Conservation (phyloP, 768 basidiomycete genomes). For the Phlebiopsis gigantea region DNA sequence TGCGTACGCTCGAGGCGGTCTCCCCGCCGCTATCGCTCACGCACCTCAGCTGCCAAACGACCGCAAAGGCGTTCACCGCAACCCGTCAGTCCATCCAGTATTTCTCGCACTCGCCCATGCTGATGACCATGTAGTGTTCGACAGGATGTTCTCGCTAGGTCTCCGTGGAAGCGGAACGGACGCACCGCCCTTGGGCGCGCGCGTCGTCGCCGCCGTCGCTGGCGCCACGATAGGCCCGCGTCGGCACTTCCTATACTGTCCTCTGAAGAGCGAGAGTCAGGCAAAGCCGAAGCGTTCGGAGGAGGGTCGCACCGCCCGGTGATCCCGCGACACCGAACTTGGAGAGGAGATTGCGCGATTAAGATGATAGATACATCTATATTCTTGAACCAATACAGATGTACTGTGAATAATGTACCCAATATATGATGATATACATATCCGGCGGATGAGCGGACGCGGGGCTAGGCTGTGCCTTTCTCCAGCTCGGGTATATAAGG, state of each 20-base stretch:
- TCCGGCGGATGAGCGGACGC: not conserved
- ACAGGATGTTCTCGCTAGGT: constrained; percentile 85
- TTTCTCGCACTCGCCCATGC: not conserved
- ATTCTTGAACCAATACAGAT: constrained; percentile 6
- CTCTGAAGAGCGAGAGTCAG: constrained; percentile 56
- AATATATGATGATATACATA: constrained; percentile 12
- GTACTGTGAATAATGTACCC: constrained; percentile 8
- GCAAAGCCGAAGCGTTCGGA: constrained; percentile 44
- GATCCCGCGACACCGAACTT: no score
- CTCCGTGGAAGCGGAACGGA: constrained; percentile 73
- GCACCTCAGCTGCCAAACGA: constrained; percentile 83
- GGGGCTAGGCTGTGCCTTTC: not conserved
- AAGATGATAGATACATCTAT: constrained; percentile 5
- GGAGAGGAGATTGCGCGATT: no score
- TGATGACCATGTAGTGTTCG: constrained; percentile 56
- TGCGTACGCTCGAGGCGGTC: constrained; percentile 85
- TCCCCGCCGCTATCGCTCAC: constrained; percentile 84
- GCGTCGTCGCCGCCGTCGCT: constrained; percentile 59
- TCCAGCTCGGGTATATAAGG: not conserved
- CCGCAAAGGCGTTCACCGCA: constrained; percentile 84
- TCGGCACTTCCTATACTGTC: constrained; percentile 81
- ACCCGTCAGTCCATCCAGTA: constrained; percentile 49
- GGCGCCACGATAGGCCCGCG: constrained; percentile 67
- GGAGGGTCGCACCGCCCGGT: not conserved
- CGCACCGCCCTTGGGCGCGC: constrained; percentile 49